Evolutionary conservation across 768 basidiomycete species (phyloP), one percentile per base, ranked within the genome.

Genomic region (Lactarius vividus): DNA sequence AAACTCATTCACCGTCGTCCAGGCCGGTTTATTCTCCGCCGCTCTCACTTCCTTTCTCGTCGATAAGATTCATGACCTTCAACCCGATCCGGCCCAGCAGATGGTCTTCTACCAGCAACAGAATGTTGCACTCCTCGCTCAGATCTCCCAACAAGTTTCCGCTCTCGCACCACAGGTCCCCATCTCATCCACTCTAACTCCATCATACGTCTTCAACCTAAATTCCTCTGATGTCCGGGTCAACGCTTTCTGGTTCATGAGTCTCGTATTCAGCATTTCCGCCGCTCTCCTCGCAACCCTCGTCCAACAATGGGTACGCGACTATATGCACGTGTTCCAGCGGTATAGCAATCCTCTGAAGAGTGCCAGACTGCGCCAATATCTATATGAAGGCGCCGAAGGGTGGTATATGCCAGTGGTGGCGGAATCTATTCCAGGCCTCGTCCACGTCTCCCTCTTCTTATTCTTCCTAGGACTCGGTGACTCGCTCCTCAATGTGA

Each of bases 391-490:
- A 49, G 80, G 80, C 31, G 67, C 82, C 26, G 74, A 75, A 20
- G 72, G 67, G 52, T 83, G 80, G 71, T 71, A 73, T 9, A 77
- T 84, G 73, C 71, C 76, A 5, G 70, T 75, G 4, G 71, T 84
- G 8, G 79, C 83, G 3, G 76, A 79, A 44, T 67, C 74, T 16
- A 79, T 84, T 29, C 83, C 83, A 0, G 74, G 79, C 23, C 76
- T 84, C 11, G 76, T 85, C 28, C 83, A 84, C 64, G 72, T 80
- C 7, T 81, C 82, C 2, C 74, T 83, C 16, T 76, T 82, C 26
- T 74, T 84, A 10, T 84, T 84, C 73, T 79, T 86, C 72, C 75
- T 79, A 35, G 80, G 81, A 37, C 75, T 85, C 37, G 72, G 82
- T 40, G 76, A 78, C 26, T 82, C 84, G 69, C 73, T 84, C 35